Evolutionary conservation across 108 stramenopile species (phyloP).

Genomic region (Epithemia pelagica): DNA sequence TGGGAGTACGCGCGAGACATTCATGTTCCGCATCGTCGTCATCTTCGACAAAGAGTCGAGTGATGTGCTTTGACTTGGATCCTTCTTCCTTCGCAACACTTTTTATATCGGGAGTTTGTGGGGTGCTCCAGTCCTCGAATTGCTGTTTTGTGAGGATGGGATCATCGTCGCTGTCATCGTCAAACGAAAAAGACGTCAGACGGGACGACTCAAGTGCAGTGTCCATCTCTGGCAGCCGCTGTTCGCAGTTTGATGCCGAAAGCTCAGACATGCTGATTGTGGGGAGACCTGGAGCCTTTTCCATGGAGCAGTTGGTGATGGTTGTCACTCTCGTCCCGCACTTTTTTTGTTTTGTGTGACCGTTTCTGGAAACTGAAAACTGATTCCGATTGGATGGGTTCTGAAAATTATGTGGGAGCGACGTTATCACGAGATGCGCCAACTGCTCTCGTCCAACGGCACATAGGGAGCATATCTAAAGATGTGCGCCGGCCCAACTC

Average conservation of each 20-base stretch:
- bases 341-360: background rate
- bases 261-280: background rate
- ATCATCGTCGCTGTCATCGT: background rate
- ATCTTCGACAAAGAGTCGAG: background rate
- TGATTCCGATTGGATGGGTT: background rate
- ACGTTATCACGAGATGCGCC: background rate
- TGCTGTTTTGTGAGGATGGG: background rate
- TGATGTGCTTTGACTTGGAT: background rate
- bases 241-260: background rate
- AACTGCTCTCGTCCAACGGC: background rate
- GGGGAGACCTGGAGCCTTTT: background rate
- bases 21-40: background rate
- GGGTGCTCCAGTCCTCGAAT: background rate
- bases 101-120: too few species aligned
- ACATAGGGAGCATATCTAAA: background rate
- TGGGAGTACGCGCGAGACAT: background rate
- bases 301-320: too few species aligned
- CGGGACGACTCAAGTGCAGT: too few species aligned
- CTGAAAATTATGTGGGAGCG: background rate
- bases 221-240: too few species aligned
- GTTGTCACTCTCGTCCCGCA: background rate
- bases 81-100: too few species aligned
- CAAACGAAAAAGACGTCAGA: background rate
- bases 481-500: slow-evolving; percentile 18
- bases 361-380: background rate